Conservation (phyloP, 352 stramenopile genomes). For the Pythium diclinum region DNA sequence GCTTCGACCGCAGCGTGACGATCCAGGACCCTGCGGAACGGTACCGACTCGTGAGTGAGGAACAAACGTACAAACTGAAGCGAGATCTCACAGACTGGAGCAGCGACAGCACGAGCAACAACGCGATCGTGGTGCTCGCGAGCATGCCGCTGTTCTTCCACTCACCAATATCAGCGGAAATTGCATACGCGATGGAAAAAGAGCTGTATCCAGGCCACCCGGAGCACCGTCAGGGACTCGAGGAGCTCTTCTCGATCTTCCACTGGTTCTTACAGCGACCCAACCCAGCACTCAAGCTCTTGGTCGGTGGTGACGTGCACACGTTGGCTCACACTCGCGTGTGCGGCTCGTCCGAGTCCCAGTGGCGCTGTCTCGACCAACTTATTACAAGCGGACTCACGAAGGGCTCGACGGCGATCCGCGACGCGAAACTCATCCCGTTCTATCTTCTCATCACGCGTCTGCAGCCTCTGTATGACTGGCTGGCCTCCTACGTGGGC, state of each 20-base stretch:
- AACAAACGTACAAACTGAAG: slow-evolving; percentile 24
- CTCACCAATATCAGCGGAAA: slow-evolving; percentile 40
- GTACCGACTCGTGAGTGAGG: slow-evolving; percentile 32
- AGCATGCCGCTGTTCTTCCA: slow-evolving; percentile 72
- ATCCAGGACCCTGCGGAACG: neutral
- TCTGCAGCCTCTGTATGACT: slow-evolving; percentile 4
- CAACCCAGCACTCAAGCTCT: slow-evolving; percentile 24
- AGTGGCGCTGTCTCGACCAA: slow-evolving; percentile 44
- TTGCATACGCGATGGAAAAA: slow-evolving; percentile 52
- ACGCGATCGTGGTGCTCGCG: slow-evolving; percentile 40
- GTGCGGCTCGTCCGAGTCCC: slow-evolving; percentile 23
- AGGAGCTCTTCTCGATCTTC: slow-evolving; percentile 41
- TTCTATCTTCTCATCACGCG: slow-evolving; percentile 54
- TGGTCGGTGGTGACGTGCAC: slow-evolving; percentile 67
- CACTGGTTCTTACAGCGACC: slow-evolving; percentile 8
- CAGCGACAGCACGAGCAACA: slow-evolving; percentile 17
- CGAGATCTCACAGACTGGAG: slow-evolving; percentile 16
- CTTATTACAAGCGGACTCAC: slow-evolving; percentile 68
- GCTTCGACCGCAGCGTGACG: slow-evolving; percentile 63
- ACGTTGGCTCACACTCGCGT: slow-evolving; percentile 50
- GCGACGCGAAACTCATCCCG: slow-evolving; percentile 47
- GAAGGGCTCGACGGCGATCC: slow-evolving; percentile 52
- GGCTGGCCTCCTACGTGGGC: neutral
- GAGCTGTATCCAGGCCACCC: slow-evolving; percentile 61
- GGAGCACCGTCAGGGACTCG: slow-evolving; percentile 30